Evolutionary conservation across 495 filamentous ascomycete genomes (phyloP), one percentile per base, ranked within the genome.

Genomic region (Penicillium macrosclerotiorum): DNA sequence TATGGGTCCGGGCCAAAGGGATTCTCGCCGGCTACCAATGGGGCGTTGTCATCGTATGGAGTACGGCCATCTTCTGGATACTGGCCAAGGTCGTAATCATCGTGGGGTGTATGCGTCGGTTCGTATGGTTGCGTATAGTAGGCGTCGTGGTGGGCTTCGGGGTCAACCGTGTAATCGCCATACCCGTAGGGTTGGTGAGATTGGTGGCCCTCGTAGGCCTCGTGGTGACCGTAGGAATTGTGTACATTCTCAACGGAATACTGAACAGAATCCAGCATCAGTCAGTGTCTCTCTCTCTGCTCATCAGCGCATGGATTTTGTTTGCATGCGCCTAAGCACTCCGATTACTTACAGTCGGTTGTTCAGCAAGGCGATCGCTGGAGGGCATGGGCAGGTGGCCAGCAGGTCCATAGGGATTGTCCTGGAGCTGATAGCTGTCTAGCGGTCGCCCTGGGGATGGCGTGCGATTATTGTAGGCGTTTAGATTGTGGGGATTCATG

Each of bases 91-190:
- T 76, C 78, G 51, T 80, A 80, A 38, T 77, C 77, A 13, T 85
- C 82, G 29, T 79, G 73, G 0, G 79, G 75, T 3, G 63, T 61
- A 17, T 55, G 61, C 14, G 67, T 42, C 7, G 88, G 86, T 47
- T 89, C 74, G 64, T 95, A 93, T 4, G 88, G 86, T 56, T 82
- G 84, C 41, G 82, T 85, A 59, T 86, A 93, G 68, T 95, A 94
- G 32, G 83, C 79, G 64, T 95, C 88, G 55, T 91, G 88, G 53
- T 94, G 89, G 29, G 81, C 83, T 62, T 90, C 80, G 9, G 91
- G 90, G 45, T 88, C 81, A 26, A 96, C 64, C 5, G 81, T 69
- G 62, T 92, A 94, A 19, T 89, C 86, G 45, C 77, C 65, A 23
- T 64, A 62, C 31, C 56, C 64, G 60, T 78, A 83, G 45, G 56